A percentile compares a stretch with the other conserved stretches of the same genome.
Evolutionary conservation across 2,329 filamentous ascomycete species (phyloP).

Genomic region (Venturiaceae sp.): DNA sequence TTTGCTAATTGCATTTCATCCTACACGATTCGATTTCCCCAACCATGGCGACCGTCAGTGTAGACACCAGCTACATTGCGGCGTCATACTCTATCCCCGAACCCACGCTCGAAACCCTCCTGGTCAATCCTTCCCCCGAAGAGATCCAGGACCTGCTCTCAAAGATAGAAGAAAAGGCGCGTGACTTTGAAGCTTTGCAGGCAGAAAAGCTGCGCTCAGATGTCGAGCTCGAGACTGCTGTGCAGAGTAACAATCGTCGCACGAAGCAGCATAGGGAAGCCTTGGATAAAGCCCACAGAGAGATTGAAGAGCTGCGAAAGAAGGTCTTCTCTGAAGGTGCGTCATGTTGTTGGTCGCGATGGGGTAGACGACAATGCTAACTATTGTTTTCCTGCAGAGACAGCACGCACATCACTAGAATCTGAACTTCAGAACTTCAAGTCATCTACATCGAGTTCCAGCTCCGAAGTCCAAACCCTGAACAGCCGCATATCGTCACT

Average conservation of each 20-base stretch:
- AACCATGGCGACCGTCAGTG: constrained; percentile 1
- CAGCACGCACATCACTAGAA: constrained; percentile 62
- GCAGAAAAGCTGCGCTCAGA: constrained; percentile 83
- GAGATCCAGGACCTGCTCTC: constrained; percentile 67
- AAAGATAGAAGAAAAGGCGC: constrained; percentile 67
- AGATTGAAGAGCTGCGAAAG: constrained; percentile 70
- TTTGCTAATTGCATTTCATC: not conserved
- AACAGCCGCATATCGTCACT: constrained; percentile 76
- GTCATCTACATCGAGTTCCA: constrained; percentile 61
- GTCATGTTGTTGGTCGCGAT: constrained; percentile 13
- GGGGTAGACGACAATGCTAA: not conserved
- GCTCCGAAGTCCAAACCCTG: constrained; percentile 65
- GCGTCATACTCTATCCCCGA: constrained; percentile 61
- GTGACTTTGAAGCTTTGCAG: constrained; percentile 70
- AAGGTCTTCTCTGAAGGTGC: constrained; percentile 77
- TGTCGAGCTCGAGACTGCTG: constrained; percentile 86
- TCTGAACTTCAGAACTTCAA: constrained; percentile 73
- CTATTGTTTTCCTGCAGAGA: constrained; percentile 47
- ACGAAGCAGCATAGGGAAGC: constrained; percentile 72
- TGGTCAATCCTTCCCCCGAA: constrained; percentile 64
- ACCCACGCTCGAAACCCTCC: constrained; percentile 48
- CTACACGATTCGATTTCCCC: not conserved
- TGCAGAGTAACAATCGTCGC: constrained; percentile 74
- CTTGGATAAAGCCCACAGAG: constrained; percentile 73
- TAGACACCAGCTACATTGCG: constrained; percentile 66